Percentiles rank a stretch among this genome's conserved stretches.
These are phyloP conservation scores for Rhodotorula diobovata DNA, from an alignment of 768 basidiomycete species.

Conservation along the genomic window DNA sequence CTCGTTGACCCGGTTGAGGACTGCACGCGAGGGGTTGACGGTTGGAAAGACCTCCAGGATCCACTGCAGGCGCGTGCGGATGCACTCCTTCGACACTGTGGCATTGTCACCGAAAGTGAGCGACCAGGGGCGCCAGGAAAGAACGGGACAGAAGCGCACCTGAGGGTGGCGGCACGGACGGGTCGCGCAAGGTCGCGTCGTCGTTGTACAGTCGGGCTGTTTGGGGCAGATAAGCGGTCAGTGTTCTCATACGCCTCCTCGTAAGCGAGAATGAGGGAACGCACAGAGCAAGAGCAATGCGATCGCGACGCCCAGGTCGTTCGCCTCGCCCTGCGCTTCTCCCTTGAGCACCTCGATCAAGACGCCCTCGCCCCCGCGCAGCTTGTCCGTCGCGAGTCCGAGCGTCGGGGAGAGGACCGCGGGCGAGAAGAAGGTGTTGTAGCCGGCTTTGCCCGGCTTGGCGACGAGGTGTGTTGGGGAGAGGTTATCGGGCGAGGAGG, in stretches of 20 bases:
- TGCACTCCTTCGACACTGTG: conserved; percentile 56
- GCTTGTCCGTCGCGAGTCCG: conserved; percentile 52
- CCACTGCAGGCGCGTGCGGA: conserved; percentile 77
- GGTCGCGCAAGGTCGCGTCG: conserved; percentile 47
- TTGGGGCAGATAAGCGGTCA: no score
- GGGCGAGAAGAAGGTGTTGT: conserved; percentile 53
- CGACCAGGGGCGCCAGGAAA: neutral
- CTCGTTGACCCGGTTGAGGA: conserved; percentile 73
- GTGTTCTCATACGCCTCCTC: no score
- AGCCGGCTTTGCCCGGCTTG: conserved; percentile 57
- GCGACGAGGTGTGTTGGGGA: conserved; percentile 7
- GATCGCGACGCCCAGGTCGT: conserved; percentile 61
- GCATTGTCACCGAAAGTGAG: no score
- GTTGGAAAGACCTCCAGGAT: conserved; percentile 64
- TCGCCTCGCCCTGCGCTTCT: conserved; percentile 57
- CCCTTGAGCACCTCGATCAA: conserved; percentile 55
- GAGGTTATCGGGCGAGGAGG: neutral
- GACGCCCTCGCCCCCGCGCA: conserved; percentile 42
- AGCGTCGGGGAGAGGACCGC: conserved; percentile 53
- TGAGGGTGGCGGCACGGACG: neutral
- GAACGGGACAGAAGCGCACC: neutral
- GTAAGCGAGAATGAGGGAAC: neutral
- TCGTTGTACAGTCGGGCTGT: conserved; percentile 56
- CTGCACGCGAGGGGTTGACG: conserved; percentile 74
- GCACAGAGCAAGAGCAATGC: conserved; percentile 54